Percentiles rank a stretch among this genome's conserved stretches.
These are phyloP conservation scores for Paraconiothyrium sp. DNA, from an alignment of 2,329 filamentous ascomycete genomes.

Conservation along the genomic window DNA sequence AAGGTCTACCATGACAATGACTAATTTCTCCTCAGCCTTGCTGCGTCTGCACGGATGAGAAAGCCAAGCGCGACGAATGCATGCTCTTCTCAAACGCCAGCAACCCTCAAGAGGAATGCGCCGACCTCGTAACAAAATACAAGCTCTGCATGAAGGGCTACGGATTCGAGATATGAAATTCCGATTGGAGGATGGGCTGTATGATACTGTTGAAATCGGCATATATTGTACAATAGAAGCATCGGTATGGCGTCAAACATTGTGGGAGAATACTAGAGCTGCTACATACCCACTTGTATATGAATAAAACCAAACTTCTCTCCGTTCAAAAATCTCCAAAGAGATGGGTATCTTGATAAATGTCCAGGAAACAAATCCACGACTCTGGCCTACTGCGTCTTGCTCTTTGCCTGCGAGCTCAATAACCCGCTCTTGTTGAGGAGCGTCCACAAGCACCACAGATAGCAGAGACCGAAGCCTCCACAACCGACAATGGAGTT, in stretches of 20 bases:
- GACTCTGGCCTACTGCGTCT: constrained; percentile 46
- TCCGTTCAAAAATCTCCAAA: constrained; percentile 23
- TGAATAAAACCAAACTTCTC: constrained; percentile 41
- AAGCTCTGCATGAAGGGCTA: constrained; percentile 91
- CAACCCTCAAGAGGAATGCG: constrained; percentile 86
- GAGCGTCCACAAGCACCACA: constrained; percentile 86
- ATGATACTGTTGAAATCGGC: constrained; percentile 14
- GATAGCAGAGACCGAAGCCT: constrained; percentile 86
- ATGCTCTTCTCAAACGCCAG: constrained; percentile 94
- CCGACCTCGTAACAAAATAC: constrained; percentile 84
- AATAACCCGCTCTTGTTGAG: constrained; percentile 65
- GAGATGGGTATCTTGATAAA: constrained; percentile 31
- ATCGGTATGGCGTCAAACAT: constrained; percentile 43
- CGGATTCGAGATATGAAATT: constrained; percentile 74
- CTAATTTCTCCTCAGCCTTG: constrained; percentile 71
- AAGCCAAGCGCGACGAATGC: constrained; percentile 92
- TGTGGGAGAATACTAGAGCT: constrained; percentile 15
- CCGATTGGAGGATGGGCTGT: constrained; percentile 6
- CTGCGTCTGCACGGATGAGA: constrained; percentile 97
- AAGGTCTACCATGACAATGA: neutral
- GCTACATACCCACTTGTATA: constrained; percentile 33
- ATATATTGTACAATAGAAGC: constrained; percentile 43
- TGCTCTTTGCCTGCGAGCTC: constrained; percentile 45
- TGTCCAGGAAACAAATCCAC: constrained; percentile 17
- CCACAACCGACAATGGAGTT: constrained; percentile 88